phyloP scores from a whole-genome alignment of 2,329 filamentous ascomycete genomes.

The Cercospora sojina region DNA sequence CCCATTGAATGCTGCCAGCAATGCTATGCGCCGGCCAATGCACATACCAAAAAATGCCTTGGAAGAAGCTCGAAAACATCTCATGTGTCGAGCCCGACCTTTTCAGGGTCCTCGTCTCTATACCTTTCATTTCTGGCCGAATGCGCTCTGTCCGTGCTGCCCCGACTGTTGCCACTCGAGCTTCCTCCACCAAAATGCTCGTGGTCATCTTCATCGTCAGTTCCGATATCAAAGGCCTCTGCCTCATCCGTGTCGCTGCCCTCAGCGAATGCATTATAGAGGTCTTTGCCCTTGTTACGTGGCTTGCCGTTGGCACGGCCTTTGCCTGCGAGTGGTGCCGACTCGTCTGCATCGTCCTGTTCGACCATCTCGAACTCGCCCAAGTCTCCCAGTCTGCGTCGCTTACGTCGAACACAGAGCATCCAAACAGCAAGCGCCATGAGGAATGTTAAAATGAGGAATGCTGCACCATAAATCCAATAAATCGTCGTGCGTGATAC shows the following conservation, averaged over 20 bases:
- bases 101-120: conserved; percentile 23
- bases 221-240: conserved; percentile 32
- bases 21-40: conserved; percentile 3
- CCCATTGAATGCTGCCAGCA: not conserved
- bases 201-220: conserved; percentile 29
- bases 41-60: not conserved
- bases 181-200: conserved; percentile 22
- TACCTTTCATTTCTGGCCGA: conserved; percentile 23
- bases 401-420: conserved; percentile 70
- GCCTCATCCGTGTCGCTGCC: conserved; percentile 72
- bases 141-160: conserved; percentile 8
- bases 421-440: conserved; percentile 70
- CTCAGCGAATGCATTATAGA: conserved; percentile 96
- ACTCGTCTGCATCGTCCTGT: conserved; percentile 70
- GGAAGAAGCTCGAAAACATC: not conserved
- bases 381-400: conserved; percentile 65
- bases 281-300: conserved; percentile 71
- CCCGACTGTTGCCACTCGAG: conserved; percentile 14
- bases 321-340: conserved; percentile 25
- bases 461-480: conserved; percentile 88
- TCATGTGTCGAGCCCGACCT: conserved; percentile 14
- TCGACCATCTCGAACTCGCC: conserved; percentile 95
- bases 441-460: conserved; percentile 84
- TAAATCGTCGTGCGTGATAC: conserved; percentile 81
- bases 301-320: conserved; percentile 44